A percentile compares a stretch with the other conserved stretches of the same genome.
phyloP scores from a whole-genome alignment of 2,329 filamentous ascomycete species.

The Apiospora aurea region DNA sequence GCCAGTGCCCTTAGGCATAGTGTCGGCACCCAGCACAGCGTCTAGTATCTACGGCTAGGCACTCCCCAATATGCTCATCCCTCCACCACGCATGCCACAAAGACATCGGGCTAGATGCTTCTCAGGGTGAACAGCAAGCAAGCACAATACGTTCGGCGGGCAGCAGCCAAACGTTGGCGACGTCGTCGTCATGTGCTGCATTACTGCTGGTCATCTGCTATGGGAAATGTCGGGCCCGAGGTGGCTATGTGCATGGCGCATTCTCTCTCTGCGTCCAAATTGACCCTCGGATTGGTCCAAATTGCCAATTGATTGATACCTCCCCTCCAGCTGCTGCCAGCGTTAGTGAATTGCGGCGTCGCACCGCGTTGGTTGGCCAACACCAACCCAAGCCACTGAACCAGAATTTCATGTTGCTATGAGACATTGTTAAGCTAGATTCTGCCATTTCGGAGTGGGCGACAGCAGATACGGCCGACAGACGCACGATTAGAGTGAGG shows the following conservation, averaged over 20 bases:
- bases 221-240: background rate
- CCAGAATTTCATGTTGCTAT: background rate
- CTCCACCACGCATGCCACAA: background rate
- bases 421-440: background rate
- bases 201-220: background rate
- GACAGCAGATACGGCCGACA: background rate
- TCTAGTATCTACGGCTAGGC: too few species aligned
- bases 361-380: background rate
- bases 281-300: background rate
- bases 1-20: background rate
- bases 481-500: too few species aligned
- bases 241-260: constrained; percentile 13
- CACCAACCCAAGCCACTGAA: background rate
- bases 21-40: background rate
- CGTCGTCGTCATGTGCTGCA: constrained; percentile 14
- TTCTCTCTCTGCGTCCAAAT: background rate
- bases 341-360: background rate
- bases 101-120: background rate
- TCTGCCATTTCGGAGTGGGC: background rate
- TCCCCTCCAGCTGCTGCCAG: too few species aligned
- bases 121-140: background rate
- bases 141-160: background rate
- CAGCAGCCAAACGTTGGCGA: background rate
- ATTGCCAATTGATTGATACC: background rate
- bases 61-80: background rate